Percentiles rank a stretch among this genome's conserved stretches.
Conservation (phyloP, 2,329 filamentous ascomycete genomes). For the Fusarium torulosum region DNA sequence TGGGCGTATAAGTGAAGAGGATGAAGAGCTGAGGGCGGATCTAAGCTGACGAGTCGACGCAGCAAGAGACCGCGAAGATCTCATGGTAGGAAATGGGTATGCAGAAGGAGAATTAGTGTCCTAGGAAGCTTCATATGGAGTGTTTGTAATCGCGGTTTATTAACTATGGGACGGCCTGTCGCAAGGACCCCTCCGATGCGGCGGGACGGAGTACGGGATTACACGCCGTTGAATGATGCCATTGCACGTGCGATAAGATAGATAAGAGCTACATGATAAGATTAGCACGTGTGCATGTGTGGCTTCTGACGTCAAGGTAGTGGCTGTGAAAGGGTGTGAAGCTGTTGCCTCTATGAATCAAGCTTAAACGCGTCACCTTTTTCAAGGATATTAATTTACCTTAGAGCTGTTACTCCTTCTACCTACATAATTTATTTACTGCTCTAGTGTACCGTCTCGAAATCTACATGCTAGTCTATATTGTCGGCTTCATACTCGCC, state of each 20-base stretch:
- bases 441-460: neutral
- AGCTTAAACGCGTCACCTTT: conserved; percentile 38
- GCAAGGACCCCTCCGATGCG: conserved; percentile 37
- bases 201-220: conserved; percentile 32
- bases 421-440: neutral
- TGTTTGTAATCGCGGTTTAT: conserved; percentile 44
- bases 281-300: conserved; percentile 20
- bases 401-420: neutral
- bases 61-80: conserved; percentile 39
- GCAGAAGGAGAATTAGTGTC: neutral
- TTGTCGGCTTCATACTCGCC: conserved; percentile 28
- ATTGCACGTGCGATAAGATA: conserved; percentile 47
- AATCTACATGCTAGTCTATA: conserved; percentile 33
- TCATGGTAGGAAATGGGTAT: conserved; percentile 35
- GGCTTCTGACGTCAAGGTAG: conserved; percentile 34
- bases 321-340: conserved; percentile 20
- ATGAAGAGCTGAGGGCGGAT: conserved; percentile 9
- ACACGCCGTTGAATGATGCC: conserved; percentile 42
- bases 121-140: conserved; percentile 26
- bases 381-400: conserved; percentile 2
- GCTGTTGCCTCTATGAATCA: conserved; percentile 32
- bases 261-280: conserved; percentile 19
- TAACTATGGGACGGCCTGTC: conserved; percentile 20
- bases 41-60: conserved; percentile 39
- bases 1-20: neutral